Conservation (phyloP, 2,329 filamentous ascomycete species). For the Aspergillus sp. region DNA sequence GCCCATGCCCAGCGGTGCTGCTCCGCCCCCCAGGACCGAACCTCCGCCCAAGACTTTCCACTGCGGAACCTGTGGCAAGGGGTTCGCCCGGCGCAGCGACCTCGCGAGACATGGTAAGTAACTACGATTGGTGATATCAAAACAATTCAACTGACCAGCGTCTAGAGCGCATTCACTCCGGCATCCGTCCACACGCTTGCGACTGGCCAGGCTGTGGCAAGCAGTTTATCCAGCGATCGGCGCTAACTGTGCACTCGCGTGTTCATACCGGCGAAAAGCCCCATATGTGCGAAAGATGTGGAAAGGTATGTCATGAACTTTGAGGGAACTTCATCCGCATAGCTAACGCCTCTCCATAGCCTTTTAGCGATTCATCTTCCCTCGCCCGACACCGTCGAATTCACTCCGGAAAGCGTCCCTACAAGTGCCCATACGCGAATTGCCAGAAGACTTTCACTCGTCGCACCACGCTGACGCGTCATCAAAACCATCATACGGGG, state of each 20-base stretch:
- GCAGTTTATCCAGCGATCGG: constrained; percentile 95
- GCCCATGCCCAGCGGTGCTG: constrained; percentile 45
- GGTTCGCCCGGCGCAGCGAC: constrained; percentile 90
- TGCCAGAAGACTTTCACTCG: constrained; percentile 98
- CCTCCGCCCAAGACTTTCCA: constrained; percentile 72
- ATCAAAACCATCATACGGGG: constrained; percentile 93
- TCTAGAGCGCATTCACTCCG: constrained; percentile 90
- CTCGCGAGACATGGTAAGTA: constrained; percentile 85
- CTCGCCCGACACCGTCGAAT: constrained; percentile 90
- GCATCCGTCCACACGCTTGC: constrained; percentile 86
- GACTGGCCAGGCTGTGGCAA: constrained; percentile 87
- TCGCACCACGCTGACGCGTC: constrained; percentile 87
- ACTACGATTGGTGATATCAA: background rate
- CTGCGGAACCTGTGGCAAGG: constrained; percentile 85
- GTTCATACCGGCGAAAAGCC: constrained; percentile 98
- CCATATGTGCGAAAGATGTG: constrained; percentile 94
- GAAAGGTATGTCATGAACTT: constrained; percentile 65
- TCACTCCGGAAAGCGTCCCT: constrained; percentile 91
- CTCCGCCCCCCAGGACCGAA: constrained; percentile 44
- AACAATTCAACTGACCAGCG: background rate
- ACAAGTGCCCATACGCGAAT: constrained; percentile 95
- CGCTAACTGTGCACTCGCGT: constrained; percentile 89
- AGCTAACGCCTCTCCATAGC: constrained; percentile 52
- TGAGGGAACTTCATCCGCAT: background rate
- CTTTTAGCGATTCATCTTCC: constrained; percentile 94